phyloP scores from a whole-genome alignment of 108 stramenopile genomes.

The Nitzschia sp. region DNA sequence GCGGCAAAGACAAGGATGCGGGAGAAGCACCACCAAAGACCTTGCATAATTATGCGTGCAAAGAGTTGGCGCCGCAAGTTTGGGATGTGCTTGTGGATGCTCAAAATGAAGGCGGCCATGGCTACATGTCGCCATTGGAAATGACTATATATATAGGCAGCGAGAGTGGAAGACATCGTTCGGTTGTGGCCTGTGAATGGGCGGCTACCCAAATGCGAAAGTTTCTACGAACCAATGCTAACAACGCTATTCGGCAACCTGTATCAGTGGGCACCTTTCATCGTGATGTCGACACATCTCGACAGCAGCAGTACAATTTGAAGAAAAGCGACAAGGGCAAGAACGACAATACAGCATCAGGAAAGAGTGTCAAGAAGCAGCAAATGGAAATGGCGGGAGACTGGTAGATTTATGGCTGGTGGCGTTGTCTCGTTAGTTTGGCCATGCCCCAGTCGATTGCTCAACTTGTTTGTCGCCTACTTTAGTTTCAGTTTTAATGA shows the following conservation, averaged over 20 bases:
- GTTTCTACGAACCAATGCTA: conserved; percentile 29
- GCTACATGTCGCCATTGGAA: conserved; percentile 67
- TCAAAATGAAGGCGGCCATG: conserved; percentile 71
- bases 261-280: conserved; percentile 37
- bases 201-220: conserved; percentile 45
- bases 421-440: too few relatives aligned
- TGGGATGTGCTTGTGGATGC: conserved; percentile 32
- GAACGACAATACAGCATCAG: neutral
- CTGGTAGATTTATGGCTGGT: conserved; percentile 2
- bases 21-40: neutral
- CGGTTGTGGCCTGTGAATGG: conserved; percentile 64
- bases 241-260: neutral
- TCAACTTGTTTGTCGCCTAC: too few relatives aligned
- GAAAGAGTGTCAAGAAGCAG: conserved; percentile 1
- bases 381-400: conserved; percentile 11
- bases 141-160: conserved; percentile 76
- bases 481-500: too few relatives aligned
- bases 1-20: neutral
- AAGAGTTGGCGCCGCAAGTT: conserved; percentile 52
- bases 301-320: conserved; percentile 7
- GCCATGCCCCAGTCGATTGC: too few relatives aligned
- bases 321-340: neutral
- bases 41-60: conserved; percentile 21
- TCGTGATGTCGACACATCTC: conserved; percentile 19
- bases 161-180: conserved; percentile 75